Base-by-base conservation (phyloP, 192 early-diverging fungal species). In the Coemansia asiatica region DNA sequence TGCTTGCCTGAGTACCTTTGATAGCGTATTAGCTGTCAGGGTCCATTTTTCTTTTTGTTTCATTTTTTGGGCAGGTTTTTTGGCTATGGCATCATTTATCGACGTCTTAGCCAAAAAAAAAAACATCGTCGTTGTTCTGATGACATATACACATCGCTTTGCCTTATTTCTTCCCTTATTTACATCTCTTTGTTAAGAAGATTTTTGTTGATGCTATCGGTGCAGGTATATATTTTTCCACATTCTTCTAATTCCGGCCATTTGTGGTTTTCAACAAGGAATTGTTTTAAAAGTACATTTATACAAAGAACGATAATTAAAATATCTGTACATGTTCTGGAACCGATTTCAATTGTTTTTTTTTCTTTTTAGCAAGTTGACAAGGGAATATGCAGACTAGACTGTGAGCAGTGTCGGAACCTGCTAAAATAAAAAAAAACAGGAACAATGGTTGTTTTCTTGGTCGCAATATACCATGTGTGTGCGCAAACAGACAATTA, bases 11-110 rank as follows among this genome's bases (percentile, higher is more conserved):
- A 3, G 40, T 16, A 12, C 40, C 15, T 10, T 53, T 53, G 50
- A 22, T 6, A 53, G 50, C 6, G 50, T 21, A 53, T 53, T 53
- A 44, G 40, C 10, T 44, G 50, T 1, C 49, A 64, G 33, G 60
- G 64, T 66, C 29, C 5, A 31, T 19, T 31, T 40, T 22, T 29
- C 13, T 15, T 16, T 12, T 22, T 15, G 2, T 53, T 26, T 53
- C 48, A 5, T 53, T 53, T 53, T 27, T 13, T 27, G 26, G 16
- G 4, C 5, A 50, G 4, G 22, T 50, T 18, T 10, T 53, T 53
- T 2, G 22, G 50, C 50, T 44, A 2, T 44, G 40, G 40, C 10
- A 16, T 33, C n/a, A n/a, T n/a, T n/a, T n/a, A n/a, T n/a, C n/a
- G n/a, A n/a, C n/a, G n/a, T n/a, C n/a, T n/a, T n/a, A n/a, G n/a